phyloP scores from a whole-genome alignment of 345 rosid species.

The Lepidium aucheri region DNA sequence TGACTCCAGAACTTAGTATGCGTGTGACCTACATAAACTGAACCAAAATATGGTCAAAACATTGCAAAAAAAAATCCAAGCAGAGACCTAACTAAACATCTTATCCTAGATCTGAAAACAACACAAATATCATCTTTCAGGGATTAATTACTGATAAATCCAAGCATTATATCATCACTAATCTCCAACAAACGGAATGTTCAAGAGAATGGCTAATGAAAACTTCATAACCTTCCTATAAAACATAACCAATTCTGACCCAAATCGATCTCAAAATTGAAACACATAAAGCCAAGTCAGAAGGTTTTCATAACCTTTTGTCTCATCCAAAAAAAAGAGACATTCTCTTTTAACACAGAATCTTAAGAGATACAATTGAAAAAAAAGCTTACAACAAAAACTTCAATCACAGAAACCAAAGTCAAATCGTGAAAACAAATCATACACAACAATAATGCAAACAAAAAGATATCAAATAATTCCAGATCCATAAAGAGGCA shows the following conservation, averaged over 20 bases:
- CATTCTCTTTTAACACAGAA: not conserved
- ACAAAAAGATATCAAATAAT: not conserved
- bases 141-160: not conserved
- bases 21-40: constrained; percentile 30
- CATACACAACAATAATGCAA: not conserved
- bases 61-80: not conserved
- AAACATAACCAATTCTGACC: not conserved
- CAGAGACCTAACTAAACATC: not conserved
- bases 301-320: not conserved
- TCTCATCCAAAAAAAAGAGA: not conserved
- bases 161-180: not conserved
- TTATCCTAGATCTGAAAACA: not conserved
- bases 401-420: not conserved
- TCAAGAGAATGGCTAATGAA: not conserved
- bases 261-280: not conserved
- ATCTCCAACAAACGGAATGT: not conserved
- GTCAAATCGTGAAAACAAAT: not conserved
- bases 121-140: not conserved
- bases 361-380: not conserved
- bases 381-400: not conserved
- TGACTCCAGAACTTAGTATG: constrained; percentile 23
- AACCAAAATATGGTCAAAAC: not conserved
- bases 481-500: constrained; percentile 13
- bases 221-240: not conserved
- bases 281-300: constrained; percentile 4